A percentile compares a stretch with the other conserved stretches of the same genome.
Evolutionary conservation across 2,329 filamentous ascomycete species (phyloP).

Genomic region (Diaporthe citriasiana): DNA sequence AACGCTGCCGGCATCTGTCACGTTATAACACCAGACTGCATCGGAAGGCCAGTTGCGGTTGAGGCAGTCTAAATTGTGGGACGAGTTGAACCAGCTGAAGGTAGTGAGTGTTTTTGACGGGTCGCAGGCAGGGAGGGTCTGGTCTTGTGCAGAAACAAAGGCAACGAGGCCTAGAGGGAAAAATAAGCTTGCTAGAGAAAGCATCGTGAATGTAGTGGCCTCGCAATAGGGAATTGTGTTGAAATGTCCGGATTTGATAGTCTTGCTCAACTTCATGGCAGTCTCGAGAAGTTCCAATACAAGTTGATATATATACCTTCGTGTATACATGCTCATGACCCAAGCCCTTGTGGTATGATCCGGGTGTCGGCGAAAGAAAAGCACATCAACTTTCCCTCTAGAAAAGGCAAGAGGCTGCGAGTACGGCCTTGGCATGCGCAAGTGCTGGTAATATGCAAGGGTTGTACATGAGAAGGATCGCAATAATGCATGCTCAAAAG

Average conservation of each 20-base stretch:
- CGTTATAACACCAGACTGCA: conserved; percentile 35
- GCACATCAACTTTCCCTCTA: background rate
- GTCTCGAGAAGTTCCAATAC: background rate
- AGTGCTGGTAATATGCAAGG: background rate
- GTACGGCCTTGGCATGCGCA: conserved; percentile 3
- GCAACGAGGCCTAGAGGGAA: background rate
- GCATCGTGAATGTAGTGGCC: background rate
- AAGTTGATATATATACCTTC: background rate
- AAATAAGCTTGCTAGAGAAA: background rate
- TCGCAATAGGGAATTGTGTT: background rate
- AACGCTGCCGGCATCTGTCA: conserved; percentile 3
- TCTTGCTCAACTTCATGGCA: background rate
- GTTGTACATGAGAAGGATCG: background rate
- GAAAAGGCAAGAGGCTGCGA: conserved; percentile 1
- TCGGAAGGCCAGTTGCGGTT: conserved; percentile 30
- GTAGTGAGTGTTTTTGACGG: conserved; percentile 13
- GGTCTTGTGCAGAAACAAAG: background rate
- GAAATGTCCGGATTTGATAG: background rate
- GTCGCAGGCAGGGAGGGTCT: background rate
- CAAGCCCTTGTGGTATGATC: background rate
- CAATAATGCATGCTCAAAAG: conserved; percentile 2
- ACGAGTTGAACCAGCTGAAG: conserved; percentile 39
- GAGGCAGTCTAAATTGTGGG: conserved; percentile 39
- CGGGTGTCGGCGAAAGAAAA: background rate
- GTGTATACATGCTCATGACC: background rate